Base-by-base conservation (phyloP, 768 basidiomycete species). In the Serendipita sp. region DNA sequence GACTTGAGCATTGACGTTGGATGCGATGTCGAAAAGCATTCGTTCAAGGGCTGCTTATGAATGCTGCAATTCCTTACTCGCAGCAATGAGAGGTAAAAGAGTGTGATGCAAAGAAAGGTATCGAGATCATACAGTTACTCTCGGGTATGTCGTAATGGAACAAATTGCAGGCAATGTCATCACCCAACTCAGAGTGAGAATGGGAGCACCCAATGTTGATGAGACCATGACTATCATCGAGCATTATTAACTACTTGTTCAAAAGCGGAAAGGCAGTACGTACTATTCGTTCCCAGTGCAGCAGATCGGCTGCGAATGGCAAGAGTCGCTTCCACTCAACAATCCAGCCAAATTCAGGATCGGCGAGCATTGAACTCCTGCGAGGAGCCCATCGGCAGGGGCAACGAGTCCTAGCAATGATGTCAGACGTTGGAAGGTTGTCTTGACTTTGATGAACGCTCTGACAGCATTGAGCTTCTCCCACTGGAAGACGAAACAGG, bases 191-290 rank as follows among this genome's bases (percentile, higher is more conserved):
- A 58, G 22, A 58, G 53, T 28, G 22, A 34, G 24, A 58, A 11
- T n/a, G 53, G 53, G 53, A 58, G 24, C 53, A 58, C 11, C 53
- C 53, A 58, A 58, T 58, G 53, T 58, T 58, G 53, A 58, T 58
- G 1, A 58, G 31, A n/a, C 53, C 53, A 34, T 58, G 30, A 34
- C 53, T 58, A 58, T 11, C 11, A 9, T 11, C 20, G n/a, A n/a
- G n/a, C 30, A 33, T 11, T n/a, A 24, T 58, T 24, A 58, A 24
- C 9, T 26, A 3, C 24, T 17, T 4, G 17, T 13, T 3, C 13
- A 20, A 11, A 33, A 31, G 22, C 11, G 11, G 11, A 11, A 2
- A n/a, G 2, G 24, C 4, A 2, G 31, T 5, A 58, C 24, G 4
- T 58, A 58, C 53, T 58, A 58, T 31, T 58, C 53, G 24, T 58